Evolutionary conservation across 768 basidiomycete species (phyloP).

Genomic region (Mycena polygramma): DNA sequence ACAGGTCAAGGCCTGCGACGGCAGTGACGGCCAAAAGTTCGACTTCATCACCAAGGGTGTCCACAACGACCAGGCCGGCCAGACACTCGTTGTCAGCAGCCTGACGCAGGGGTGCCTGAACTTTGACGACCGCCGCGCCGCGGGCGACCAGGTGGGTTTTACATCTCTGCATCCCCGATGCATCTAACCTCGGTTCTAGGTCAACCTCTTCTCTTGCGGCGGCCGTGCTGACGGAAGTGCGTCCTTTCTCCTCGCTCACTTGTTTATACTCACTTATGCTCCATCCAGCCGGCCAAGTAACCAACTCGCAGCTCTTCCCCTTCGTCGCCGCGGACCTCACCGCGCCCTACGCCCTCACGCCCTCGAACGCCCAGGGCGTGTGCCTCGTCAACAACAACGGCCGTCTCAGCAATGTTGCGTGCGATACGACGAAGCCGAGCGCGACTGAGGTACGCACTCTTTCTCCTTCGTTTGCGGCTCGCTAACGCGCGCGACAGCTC

Average conservation of each 20-base stretch:
- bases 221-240: slow-evolving; percentile 37
- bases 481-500: slow-evolving; percentile 23
- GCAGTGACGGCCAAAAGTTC: slow-evolving; percentile 47
- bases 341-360: slow-evolving; percentile 28
- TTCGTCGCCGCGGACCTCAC: slow-evolving; percentile 31
- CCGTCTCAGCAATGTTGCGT: slow-evolving; percentile 25
- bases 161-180: too few relatives aligned
- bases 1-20: slow-evolving; percentile 42
- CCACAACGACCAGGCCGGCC: slow-evolving; percentile 45
- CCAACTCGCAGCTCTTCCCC: slow-evolving; percentile 37
- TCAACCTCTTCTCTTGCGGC: slow-evolving; percentile 37
- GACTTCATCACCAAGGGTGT: slow-evolving; percentile 50
- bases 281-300: slow-evolving; percentile 22
- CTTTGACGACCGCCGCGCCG: slow-evolving; percentile 37
- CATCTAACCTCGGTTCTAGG: background rate
- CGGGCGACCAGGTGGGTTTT: slow-evolving; percentile 25
- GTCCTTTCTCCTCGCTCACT: background rate
- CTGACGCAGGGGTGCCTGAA: slow-evolving; percentile 38
- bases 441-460: slow-evolving; percentile 21
- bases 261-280: background rate
- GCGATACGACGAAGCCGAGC: slow-evolving; percentile 25
- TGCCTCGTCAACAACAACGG: slow-evolving; percentile 36
- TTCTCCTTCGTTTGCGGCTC: background rate
- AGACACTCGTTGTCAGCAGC: slow-evolving; percentile 47
- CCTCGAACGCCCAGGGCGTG: slow-evolving; percentile 19